phyloP scores from a whole-genome alignment of 169 alveolate species.

The Babesia caballi region DNA sequence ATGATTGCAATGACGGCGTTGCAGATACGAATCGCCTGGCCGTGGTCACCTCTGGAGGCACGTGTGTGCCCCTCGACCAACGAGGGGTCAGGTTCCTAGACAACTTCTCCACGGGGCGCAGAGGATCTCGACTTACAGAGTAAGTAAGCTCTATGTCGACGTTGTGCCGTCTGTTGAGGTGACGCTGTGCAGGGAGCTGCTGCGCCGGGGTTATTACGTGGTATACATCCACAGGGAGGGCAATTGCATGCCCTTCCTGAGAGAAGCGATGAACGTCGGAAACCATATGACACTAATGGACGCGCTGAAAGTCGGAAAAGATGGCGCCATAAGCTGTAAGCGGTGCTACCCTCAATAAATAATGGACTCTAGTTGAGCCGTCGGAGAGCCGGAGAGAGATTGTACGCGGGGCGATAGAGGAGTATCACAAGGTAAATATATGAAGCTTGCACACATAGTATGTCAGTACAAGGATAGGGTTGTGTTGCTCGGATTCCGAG shows the following conservation, averaged over 20 bases:
- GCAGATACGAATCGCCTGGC: not conserved
- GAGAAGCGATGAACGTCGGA: not conserved
- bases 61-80: constrained; percentile 33
- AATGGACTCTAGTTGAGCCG: constrained; percentile 7
- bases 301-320: not conserved
- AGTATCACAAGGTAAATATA: constrained; percentile 1
- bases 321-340: constrained; percentile 16
- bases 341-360: not conserved
- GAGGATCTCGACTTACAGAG: constrained; percentile 49
- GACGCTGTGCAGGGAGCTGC: constrained; percentile 6
- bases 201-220: constrained; percentile 4
- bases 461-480: constrained; percentile 28
- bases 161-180: not conserved
- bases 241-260: constrained; percentile 17
- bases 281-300: not conserved
- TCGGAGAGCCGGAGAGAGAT: not conserved
- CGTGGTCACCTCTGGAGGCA: constrained; percentile 34
- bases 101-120: constrained; percentile 39
- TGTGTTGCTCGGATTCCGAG: not conserved
- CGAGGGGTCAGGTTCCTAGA: constrained; percentile 34
- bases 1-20: not conserved
- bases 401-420: not conserved
- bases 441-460: not conserved
- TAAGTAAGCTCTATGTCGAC: not conserved
- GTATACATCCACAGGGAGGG: constrained; percentile 9